Conservation (phyloP, 1,139 yeast genomes). For the Geotrichum armillariae region DNA sequence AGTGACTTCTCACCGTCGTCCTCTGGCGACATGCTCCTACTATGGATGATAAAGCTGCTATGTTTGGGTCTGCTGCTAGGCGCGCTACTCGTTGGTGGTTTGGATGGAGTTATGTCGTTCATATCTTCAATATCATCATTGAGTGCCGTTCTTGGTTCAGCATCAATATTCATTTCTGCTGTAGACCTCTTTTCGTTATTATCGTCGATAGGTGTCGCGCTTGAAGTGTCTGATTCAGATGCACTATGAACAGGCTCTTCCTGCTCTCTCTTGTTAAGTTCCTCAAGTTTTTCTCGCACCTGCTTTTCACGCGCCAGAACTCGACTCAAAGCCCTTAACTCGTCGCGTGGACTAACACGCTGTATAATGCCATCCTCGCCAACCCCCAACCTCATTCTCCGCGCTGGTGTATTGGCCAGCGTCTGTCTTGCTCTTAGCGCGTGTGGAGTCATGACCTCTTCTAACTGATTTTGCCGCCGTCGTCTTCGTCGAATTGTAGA, state of each 20-base stretch:
- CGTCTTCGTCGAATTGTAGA: slow-evolving; percentile 18
- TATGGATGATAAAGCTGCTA: background rate
- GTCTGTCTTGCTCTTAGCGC: slow-evolving; percentile 14
- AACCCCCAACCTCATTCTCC: slow-evolving; percentile 3
- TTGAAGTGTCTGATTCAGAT: background rate
- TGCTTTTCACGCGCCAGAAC: slow-evolving; percentile 15
- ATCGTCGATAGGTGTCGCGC: background rate
- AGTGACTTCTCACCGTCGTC: background rate
- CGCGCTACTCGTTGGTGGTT: background rate
- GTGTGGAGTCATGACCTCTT: slow-evolving; percentile 17
- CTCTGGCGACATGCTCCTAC: slow-evolving; percentile 2
- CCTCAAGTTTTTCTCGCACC: slow-evolving; percentile 8
- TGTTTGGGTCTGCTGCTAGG: background rate
- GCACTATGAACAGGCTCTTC: background rate
- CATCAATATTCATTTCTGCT: background rate
- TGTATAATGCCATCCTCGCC: slow-evolving; percentile 7
- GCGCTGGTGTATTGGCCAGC: slow-evolving; percentile 14
- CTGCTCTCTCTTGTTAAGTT: slow-evolving; percentile 1
- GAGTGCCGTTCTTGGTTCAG: background rate
- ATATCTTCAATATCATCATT: background rate
- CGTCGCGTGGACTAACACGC: slow-evolving; percentile 16
- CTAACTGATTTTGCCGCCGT: slow-evolving; percentile 9
- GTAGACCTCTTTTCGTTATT: background rate
- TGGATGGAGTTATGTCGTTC: slow-evolving; percentile 1
- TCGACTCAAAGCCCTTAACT: slow-evolving; percentile 15